Conservation (phyloP, 306 rosid genomes). For the Fagus crenata region DNA sequence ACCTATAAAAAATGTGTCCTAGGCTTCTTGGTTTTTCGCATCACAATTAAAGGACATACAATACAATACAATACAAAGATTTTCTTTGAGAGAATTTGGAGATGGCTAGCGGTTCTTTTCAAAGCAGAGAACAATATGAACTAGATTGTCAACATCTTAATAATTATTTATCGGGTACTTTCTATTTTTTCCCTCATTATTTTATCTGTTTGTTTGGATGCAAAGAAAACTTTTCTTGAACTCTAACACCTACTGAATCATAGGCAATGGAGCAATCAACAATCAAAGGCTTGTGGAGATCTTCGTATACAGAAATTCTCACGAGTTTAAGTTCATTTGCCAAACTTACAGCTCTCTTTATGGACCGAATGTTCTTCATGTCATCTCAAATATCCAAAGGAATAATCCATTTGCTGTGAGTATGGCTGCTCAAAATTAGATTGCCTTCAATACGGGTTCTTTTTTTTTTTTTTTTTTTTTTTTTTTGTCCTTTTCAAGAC, state of each 20-base stretch:
- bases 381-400: constrained; percentile 12
- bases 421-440: neutral
- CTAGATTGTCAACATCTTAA: constrained; percentile 24
- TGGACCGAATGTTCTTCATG: constrained; percentile 24
- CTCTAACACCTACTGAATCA: neutral
- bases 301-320: constrained; percentile 5
- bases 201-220: neutral
- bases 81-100: neutral
- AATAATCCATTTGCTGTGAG: constrained; percentile 28
- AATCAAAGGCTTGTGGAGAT: constrained; percentile 17
- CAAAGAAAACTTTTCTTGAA: neutral
- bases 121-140: constrained; percentile 7
- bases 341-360: constrained; percentile 26
- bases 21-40: neutral
- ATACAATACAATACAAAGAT: neutral
- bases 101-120: constrained; percentile 25
- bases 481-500: too few species aligned
- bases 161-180: constrained; percentile 23
- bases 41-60: neutral
- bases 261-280: constrained; percentile 20
- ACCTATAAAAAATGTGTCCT: neutral
- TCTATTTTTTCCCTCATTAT: neutral
- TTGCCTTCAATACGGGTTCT: too few species aligned
- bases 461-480: too few species aligned
- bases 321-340: constrained; percentile 23